Conservation (phyloP, 2,329 filamentous ascomycete species). For the Aspergillus sp. region DNA sequence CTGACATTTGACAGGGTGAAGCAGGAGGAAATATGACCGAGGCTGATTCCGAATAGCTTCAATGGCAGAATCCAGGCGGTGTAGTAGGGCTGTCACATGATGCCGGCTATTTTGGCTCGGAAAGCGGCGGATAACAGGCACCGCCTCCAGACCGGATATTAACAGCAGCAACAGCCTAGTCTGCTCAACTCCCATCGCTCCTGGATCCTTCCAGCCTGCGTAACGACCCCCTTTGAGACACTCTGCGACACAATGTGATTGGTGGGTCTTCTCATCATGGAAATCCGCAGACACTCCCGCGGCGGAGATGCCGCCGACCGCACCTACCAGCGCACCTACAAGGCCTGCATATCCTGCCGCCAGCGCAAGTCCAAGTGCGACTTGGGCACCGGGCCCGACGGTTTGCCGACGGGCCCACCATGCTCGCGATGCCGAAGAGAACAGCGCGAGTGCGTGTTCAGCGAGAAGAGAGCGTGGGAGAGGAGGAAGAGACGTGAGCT, state of each 20-base stretch:
- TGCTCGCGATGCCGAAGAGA: constrained; percentile 44
- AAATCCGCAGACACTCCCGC: constrained; percentile 11
- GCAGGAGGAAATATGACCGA: too few species aligned
- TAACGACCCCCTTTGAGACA: too few species aligned
- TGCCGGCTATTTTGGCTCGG: too few species aligned
- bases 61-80: too few species aligned
- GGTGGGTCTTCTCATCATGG: constrained; percentile 9
- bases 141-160: too few species aligned
- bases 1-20: too few species aligned
- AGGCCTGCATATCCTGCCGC: constrained; percentile 45
- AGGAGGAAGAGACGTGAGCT: constrained; percentile 29
- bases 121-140: too few species aligned
- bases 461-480: constrained; percentile 34
- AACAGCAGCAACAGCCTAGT: too few species aligned
- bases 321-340: constrained; percentile 44
- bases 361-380: constrained; percentile 46
- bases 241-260: constrained; percentile 10
- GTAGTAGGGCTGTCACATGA: too few species aligned
- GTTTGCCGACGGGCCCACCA: constrained; percentile 29
- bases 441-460: constrained; percentile 42
- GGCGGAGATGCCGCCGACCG: constrained; percentile 18
- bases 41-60: too few species aligned
- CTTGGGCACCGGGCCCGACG: constrained; percentile 32
- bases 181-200: too few species aligned
- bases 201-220: too few species aligned